A percentile compares a stretch with the other conserved stretches of the same genome.
These are phyloP conservation scores for Coemansia sp. DNA, from an alignment of 192 early-diverging fungal genomes.

Conservation along the genomic window DNA sequence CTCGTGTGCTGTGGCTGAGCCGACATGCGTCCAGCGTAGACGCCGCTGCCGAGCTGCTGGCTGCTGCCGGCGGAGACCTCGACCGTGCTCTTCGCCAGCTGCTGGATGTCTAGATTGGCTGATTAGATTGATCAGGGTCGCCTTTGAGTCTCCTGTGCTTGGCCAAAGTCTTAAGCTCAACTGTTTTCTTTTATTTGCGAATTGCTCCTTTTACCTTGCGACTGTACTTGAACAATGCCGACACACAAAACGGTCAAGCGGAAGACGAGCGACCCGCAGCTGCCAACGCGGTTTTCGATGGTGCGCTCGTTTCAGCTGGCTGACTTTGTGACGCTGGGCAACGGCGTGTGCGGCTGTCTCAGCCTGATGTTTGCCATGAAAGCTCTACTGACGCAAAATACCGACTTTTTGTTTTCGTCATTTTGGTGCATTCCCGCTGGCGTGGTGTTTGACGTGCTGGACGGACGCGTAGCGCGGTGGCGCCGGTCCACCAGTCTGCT, in stretches of 20 bases:
- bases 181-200: neutral
- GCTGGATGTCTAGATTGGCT: neutral
- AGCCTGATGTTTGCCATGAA: constrained; percentile 75
- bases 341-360: constrained; percentile 75
- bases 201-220: neutral
- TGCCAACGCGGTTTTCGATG: constrained; percentile 55
- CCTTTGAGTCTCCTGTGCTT: neutral
- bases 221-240: neutral
- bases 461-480: constrained; percentile 84
- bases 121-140: neutral
- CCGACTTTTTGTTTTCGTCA: constrained; percentile 60
- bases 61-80: constrained; percentile 24
- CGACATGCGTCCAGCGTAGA: constrained; percentile 24
- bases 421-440: constrained; percentile 71
- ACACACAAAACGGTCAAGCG: constrained; percentile 24
- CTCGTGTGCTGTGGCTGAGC: constrained; percentile 41
- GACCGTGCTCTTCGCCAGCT: constrained; percentile 16
- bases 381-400: constrained; percentile 64
- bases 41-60: constrained; percentile 27
- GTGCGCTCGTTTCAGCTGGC: constrained; percentile 72
- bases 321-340: constrained; percentile 84
- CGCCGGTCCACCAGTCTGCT: constrained; percentile 67
- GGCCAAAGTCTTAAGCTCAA: neutral
- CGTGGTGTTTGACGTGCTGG: constrained; percentile 72
- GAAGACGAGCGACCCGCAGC: constrained; percentile 42